These are phyloP conservation scores for Solioccasus polychromus DNA, from an alignment of 768 basidiomycete genomes.

Conservation along the genomic window DNA sequence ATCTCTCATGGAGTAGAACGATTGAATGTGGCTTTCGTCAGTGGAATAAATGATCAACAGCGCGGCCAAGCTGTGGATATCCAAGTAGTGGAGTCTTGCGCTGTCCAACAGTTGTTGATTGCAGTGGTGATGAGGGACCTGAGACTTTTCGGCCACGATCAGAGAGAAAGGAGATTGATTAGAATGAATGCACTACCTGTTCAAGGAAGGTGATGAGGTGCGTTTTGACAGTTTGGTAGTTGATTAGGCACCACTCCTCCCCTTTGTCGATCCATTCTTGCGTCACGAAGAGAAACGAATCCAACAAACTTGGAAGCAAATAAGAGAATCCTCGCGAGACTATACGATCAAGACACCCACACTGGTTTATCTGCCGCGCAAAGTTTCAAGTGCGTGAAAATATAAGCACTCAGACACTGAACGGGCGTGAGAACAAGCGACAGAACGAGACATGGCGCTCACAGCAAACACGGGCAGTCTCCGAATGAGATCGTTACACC, in stretches of 20 bases:
- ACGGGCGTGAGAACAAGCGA: neutral
- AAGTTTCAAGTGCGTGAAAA: constrained; percentile 27
- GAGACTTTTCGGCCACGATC: constrained; percentile 15
- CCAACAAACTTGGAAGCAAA: constrained; percentile 12
- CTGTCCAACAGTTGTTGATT: constrained; percentile 12
- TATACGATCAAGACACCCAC: constrained; percentile 1
- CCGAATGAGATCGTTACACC: constrained; percentile 16
- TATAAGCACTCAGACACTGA: constrained; percentile 21
- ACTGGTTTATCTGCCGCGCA: constrained; percentile 16
- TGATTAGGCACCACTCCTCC: constrained; percentile 25
- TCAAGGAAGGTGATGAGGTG: constrained; percentile 11
- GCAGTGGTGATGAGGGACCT: constrained; percentile 18
- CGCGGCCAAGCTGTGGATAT: constrained; percentile 25
- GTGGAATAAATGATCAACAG: constrained; percentile 19
- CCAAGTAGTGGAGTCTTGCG: constrained; percentile 17
- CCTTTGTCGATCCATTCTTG: constrained; percentile 18
- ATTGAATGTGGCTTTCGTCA: constrained; percentile 12
- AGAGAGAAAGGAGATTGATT: neutral
- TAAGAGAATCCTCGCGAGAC: neutral
- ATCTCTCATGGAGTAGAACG: constrained; percentile 22
- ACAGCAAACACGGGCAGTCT: constrained; percentile 23
- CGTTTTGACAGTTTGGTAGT: constrained; percentile 19
- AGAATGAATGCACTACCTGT: constrained; percentile 3
- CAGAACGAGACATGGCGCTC: neutral
- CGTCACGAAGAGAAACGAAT: constrained; percentile 12